A percentile compares a stretch with the other conserved stretches of the same genome.
These are phyloP conservation scores for Xylogone sp. DNA, from an alignment of 2,329 filamentous ascomycete genomes.

Conservation along the genomic window DNA sequence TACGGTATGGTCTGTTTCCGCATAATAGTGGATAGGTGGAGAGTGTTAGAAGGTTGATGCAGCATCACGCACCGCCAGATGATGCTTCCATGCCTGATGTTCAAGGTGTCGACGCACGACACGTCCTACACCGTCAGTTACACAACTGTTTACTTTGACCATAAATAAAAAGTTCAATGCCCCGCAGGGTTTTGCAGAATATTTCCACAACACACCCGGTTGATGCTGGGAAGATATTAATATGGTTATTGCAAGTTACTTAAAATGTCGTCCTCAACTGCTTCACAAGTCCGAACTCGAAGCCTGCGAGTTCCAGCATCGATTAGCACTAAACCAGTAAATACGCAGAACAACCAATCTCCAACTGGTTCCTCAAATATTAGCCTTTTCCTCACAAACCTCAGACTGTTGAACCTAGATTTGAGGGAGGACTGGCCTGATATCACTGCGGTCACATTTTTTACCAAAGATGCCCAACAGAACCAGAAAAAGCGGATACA, in stretches of 20 bases:
- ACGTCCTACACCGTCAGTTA: background rate
- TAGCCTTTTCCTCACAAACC: slow-evolving; percentile 73
- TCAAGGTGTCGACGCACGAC: background rate
- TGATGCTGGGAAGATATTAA: background rate
- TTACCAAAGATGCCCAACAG: slow-evolving; percentile 58
- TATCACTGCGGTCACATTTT: slow-evolving; percentile 68
- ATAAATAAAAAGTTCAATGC: background rate
- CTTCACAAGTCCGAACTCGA: slow-evolving; percentile 16
- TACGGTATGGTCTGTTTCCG: too few species aligned
- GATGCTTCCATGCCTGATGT: background rate
- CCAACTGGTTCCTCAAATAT: slow-evolving; percentile 44
- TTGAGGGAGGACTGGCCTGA: slow-evolving; percentile 73
- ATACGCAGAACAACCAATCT: slow-evolving; percentile 7
- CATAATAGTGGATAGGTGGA: too few species aligned
- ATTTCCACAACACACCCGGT: background rate
- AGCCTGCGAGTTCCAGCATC: slow-evolving; percentile 21
- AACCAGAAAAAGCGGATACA: slow-evolving; percentile 81
- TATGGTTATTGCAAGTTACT: background rate
- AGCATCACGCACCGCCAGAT: too few species aligned
- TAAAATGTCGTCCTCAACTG: slow-evolving; percentile 20
- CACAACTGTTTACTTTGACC: background rate
- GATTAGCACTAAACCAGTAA: slow-evolving; percentile 11
- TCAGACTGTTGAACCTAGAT: slow-evolving; percentile 80
- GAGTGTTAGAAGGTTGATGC: too few species aligned
- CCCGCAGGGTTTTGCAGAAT: background rate